A percentile compares a stretch with the other conserved stretches of the same genome.
phyloP scores from a whole-genome alignment of 176 grass and related monocot genomes.

The Ampelocalamus luodianensis region DNA sequence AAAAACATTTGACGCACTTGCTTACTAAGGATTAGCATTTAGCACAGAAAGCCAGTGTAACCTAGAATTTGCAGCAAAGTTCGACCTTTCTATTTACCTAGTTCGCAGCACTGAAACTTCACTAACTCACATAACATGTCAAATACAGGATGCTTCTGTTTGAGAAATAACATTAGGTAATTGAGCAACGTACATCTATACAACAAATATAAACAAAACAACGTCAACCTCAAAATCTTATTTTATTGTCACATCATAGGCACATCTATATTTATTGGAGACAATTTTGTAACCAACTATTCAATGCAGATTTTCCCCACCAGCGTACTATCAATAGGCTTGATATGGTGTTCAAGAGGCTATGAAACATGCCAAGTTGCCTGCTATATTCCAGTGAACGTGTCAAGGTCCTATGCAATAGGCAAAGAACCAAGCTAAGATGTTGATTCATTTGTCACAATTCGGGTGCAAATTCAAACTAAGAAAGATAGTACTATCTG shows the following conservation, averaged over 20 bases:
- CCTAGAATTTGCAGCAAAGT: not conserved
- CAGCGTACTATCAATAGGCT: not conserved
- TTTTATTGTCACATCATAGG: not conserved
- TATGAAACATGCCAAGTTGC: conserved; percentile 16
- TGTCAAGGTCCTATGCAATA: not conserved
- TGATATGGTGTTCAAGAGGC: conserved; percentile 34
- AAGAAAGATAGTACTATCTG: conserved; percentile 32
- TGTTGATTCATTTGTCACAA: not conserved
- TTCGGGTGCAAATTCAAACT: conserved; percentile 12
- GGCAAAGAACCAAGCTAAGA: not conserved
- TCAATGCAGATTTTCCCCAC: conserved; percentile 37
- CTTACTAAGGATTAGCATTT: conserved; percentile 20
- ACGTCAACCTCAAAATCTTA: not conserved
- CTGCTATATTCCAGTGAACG: not conserved
- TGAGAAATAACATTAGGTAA: not conserved
- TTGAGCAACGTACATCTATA: not conserved
- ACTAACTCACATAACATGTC: not conserved
- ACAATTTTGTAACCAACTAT: conserved; percentile 43
- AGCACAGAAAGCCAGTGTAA: conserved; percentile 10
- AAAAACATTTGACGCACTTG: conserved; percentile 7
- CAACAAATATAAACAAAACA: conserved; percentile 13
- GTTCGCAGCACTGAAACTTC: not conserved
- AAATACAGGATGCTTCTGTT: not conserved
- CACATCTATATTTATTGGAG: conserved; percentile 26
- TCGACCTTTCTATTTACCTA: not conserved